Evolutionary conservation across 331 rosid species (phyloP).

Genomic region (Saraca asoca): DNA sequence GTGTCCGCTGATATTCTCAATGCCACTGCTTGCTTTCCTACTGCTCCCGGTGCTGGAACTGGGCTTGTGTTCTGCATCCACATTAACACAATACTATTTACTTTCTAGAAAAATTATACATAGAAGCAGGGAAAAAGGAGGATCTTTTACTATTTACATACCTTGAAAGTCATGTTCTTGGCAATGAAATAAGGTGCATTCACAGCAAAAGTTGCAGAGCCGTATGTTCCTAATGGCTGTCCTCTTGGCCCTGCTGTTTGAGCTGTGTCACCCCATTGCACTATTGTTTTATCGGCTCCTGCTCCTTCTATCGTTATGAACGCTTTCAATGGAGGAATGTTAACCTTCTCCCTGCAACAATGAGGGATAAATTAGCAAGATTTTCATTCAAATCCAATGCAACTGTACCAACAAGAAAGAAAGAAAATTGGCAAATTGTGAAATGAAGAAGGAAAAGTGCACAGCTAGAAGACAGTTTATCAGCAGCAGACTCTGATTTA

Average conservation of each 20-base stretch:
- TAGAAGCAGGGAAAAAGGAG: neutral
- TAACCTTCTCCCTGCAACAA: constrained; percentile 78
- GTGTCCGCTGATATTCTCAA: constrained; percentile 91
- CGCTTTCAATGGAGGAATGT: constrained; percentile 73
- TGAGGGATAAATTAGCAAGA: neutral
- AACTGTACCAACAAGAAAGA: neutral
- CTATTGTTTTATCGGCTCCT: constrained; percentile 83
- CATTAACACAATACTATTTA: neutral
- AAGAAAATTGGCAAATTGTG: constrained; percentile 20
- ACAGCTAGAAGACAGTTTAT: constrained; percentile 23
- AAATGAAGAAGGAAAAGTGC: neutral
- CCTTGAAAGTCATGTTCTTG: constrained; percentile 92
- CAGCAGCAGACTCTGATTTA: constrained; percentile 25
- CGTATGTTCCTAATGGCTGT: constrained; percentile 72
- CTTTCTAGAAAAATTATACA: neutral
- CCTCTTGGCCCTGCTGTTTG: constrained; percentile 75
- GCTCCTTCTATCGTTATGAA: constrained; percentile 90
- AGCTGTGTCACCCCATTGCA: constrained; percentile 99
- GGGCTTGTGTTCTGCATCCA: constrained; percentile 78
- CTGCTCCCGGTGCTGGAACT: constrained; percentile 81
- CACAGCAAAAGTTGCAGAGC: constrained; percentile 90
- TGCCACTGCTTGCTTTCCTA: constrained; percentile 90
- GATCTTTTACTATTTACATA: constrained; percentile 8
- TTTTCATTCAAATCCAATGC: constrained; percentile 16
- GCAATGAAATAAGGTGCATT: constrained; percentile 92